Evolutionary conservation across 192 early-diverging fungal genomes (phyloP).

Genomic region (Dissophora ornata): DNA sequence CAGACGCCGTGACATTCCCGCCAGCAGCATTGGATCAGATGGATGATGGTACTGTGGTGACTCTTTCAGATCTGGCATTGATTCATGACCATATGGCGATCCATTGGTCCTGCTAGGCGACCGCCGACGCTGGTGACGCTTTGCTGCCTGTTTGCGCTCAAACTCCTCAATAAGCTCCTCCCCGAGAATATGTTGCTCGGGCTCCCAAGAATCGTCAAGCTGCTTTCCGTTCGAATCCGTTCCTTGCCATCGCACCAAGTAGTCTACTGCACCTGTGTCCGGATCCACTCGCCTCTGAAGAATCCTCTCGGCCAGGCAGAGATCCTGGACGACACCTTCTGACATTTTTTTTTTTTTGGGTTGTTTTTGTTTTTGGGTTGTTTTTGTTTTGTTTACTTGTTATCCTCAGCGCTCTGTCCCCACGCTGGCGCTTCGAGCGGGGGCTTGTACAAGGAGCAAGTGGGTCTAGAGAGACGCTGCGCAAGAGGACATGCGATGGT

Average conservation of each 20-base stretch:
- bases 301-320: conserved; percentile 45
- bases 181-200: conserved; percentile 41
- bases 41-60: no score
- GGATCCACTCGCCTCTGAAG: conserved; percentile 30
- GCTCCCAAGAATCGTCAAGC: conserved; percentile 47
- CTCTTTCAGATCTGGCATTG: background rate
- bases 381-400: no score
- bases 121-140: conserved; percentile 19
- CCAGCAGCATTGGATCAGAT: no score
- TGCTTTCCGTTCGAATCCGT: conserved; percentile 28
- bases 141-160: conserved; percentile 11
- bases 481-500: no score
- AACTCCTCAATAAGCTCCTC: conserved; percentile 46
- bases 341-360: no score
- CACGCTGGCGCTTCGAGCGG: background rate
- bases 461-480: no score
- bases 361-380: no score
- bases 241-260: conserved; percentile 46
- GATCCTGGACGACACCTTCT: conserved; percentile 24
- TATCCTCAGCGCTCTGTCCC: no score
- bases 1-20: no score
- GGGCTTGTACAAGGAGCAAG: background rate
- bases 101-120: background rate
- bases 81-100: no score
- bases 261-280: conserved; percentile 35